Conservation (phyloP, 2,329 filamentous ascomycete genomes). For the Fusarium armeniacum region DNA sequence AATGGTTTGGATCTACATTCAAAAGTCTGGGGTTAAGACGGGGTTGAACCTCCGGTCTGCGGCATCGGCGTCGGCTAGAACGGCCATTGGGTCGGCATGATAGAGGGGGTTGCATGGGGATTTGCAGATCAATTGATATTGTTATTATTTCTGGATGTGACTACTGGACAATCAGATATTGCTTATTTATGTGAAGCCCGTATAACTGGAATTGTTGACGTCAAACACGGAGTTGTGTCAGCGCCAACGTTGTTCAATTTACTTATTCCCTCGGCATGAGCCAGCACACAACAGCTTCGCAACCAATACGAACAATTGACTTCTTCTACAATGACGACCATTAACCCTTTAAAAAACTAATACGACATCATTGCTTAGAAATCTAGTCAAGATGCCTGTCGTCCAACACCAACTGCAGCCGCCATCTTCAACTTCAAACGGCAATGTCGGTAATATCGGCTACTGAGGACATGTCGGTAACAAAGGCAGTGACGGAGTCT, state of each 20-base stretch:
- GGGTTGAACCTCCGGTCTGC: constrained; percentile 29
- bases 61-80: constrained; percentile 12
- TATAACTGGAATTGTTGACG: neutral
- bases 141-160: no score
- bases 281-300: neutral
- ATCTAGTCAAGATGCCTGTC: neutral
- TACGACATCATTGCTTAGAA: neutral
- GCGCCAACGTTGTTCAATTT: neutral
- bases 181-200: neutral
- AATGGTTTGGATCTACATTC: neutral
- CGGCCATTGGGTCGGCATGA: constrained; percentile 7
- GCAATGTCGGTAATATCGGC: constrained; percentile 17
- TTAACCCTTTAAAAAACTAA: neutral
- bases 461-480: constrained; percentile 20
- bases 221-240: neutral
- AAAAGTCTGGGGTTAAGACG: constrained; percentile 3
- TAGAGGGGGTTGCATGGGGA: neutral
- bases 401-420: neutral
- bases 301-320: neutral
- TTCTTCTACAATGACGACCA: neutral
- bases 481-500: neutral
- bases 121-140: neutral
- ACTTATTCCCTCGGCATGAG: neutral
- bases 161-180: neutral
- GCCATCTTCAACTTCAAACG: neutral